Conservation (phyloP, 148 eudicot genomes). For the Dianthus caryophyllus region DNA sequence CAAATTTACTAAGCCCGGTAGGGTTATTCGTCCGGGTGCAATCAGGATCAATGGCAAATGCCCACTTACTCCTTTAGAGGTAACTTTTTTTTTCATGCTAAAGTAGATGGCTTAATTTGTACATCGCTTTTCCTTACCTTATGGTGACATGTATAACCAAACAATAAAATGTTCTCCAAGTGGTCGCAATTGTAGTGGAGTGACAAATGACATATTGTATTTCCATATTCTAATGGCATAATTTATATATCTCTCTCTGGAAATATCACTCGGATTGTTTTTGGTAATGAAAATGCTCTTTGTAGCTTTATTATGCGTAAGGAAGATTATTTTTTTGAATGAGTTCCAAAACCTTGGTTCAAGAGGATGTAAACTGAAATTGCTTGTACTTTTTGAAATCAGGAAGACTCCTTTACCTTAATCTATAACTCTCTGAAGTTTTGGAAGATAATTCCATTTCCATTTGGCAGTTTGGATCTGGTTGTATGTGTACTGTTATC, state of each 20-base stretch:
- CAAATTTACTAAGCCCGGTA: constrained; percentile 88
- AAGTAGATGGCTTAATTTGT: background rate
- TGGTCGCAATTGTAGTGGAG: background rate
- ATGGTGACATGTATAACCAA: background rate
- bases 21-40: constrained; percentile 86
- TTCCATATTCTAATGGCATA: background rate
- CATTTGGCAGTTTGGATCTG: too few relatives aligned
- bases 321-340: background rate
- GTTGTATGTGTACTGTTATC: too few relatives aligned
- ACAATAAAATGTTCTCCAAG: background rate
- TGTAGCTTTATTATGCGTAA: background rate
- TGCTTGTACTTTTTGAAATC: background rate
- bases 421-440: too few relatives aligned
- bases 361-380: background rate
- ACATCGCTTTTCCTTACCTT: background rate
- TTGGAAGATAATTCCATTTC: too few relatives aligned
- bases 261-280: background rate
- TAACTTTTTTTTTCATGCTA: constrained; percentile 22
- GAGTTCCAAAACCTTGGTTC: background rate
- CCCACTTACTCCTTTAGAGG: constrained; percentile 97
- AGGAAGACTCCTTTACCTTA: background rate
- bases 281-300: background rate
- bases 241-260: background rate
- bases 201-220: background rate
- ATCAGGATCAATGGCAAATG: constrained; percentile 89